A percentile compares a stretch with the other conserved stretches of the same genome.
Evolutionary conservation across 305 asterid genomes (phyloP).

Genomic region (Fraxinus dipetala): DNA sequence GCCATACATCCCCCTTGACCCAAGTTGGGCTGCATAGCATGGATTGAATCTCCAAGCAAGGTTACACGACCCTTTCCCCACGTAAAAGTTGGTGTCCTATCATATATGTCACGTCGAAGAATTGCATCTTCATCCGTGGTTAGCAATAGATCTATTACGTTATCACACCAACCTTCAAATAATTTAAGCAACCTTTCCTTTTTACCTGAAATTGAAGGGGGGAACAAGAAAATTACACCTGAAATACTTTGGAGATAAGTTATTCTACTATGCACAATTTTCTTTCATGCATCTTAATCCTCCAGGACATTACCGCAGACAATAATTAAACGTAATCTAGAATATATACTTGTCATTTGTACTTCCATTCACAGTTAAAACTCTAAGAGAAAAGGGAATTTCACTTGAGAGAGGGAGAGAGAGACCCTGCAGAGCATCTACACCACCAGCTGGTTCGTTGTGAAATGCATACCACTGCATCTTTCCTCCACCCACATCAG

Average conservation of each 20-base stretch:
- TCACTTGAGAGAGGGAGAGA: neutral
- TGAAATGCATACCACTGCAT: constrained; percentile 99
- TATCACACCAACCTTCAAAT: constrained; percentile 91
- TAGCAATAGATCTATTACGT: constrained; percentile 67
- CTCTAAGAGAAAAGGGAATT: neutral
- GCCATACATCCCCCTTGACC: constrained; percentile 99
- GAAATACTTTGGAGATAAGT: neutral
- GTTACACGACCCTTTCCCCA: constrained; percentile 98
- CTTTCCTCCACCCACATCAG: constrained; percentile 95
- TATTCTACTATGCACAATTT: neutral
- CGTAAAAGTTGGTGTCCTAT: constrained; percentile 62
- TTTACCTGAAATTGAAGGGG: constrained; percentile 50
- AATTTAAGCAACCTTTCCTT: constrained; percentile 69
- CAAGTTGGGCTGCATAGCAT: constrained; percentile 98
- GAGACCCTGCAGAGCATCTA: constrained; percentile 47
- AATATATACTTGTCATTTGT: neutral
- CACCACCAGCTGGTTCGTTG: constrained; percentile 77
- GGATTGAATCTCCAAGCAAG: constrained; percentile 91
- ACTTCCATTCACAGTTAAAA: neutral
- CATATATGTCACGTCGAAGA: constrained; percentile 91
- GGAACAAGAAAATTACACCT: neutral
- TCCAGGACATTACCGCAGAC: neutral
- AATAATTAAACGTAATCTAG: neutral
- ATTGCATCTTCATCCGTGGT: constrained; percentile 86
- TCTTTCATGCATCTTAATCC: neutral